Base-by-base conservation (phyloP, 108 stramenopile species). In the Hondaea fermentalgiana region DNA sequence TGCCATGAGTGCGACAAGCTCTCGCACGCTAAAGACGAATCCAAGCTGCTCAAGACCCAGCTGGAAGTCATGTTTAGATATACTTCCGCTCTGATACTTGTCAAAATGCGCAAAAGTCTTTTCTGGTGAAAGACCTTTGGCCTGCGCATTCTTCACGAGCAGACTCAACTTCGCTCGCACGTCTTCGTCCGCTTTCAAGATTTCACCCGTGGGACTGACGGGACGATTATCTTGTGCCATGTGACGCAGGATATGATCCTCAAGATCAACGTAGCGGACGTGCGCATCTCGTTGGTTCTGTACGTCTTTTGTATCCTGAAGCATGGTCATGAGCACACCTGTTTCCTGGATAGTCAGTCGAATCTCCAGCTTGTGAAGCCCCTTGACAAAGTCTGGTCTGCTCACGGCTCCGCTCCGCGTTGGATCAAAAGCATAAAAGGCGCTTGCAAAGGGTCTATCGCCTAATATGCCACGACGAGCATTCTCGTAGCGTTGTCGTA, bases 21-120 rank as follows among this genome's bases (percentile, higher is more conserved):
- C 76, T 43, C 76, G 76, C 14, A 83, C 76, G 28, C 76, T 83
- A 12, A 83, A 23, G 10, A 16, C 49, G 23, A 83, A 83, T 12
- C 76, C 76, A 0, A 83, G 76, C 51, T 83, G 76, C 23, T 83
- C 49, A 6, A 83, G 51, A 6, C 76, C 76, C 10, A 47, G 76
- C 51, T 83, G 76, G 28, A 83, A 83, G 49, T 83, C 76, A 23
- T 53, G 45, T 45, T 83, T 83, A 2, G 76, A 53, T 12, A 83
- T 28, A 23, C 25, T 83, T 45, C 76, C 76, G 45, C 23, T 83
- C 49, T 53, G 49, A 8, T 21, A 16, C 5, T 53, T 83, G 28
- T 83, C 76, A 83, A 83, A 83, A 45, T 83, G 76, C 44, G 76
- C 45, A 83, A 83, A 83, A n/a, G 51, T 53, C 51, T 35, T 83